Percentiles rank a stretch among this genome's conserved stretches.
These are phyloP conservation scores for Penicillium verhagenii DNA, from an alignment of 495 filamentous ascomycete species.

Conservation along the genomic window DNA sequence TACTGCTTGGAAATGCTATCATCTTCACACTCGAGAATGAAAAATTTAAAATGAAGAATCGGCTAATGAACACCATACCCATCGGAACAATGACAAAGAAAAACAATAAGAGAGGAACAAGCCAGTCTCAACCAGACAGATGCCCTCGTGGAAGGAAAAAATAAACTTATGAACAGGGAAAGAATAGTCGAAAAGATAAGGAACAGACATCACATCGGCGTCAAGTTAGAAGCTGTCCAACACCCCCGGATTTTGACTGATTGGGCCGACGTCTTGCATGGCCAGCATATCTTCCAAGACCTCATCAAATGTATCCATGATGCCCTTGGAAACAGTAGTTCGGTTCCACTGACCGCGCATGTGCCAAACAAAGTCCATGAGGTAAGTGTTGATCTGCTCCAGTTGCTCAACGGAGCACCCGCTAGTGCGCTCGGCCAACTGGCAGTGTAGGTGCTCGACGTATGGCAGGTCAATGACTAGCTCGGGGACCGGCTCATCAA, in stretches of 20 bases:
- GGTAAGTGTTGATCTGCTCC: constrained; percentile 84
- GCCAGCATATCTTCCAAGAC: constrained; percentile 77
- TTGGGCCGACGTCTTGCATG: constrained; percentile 11
- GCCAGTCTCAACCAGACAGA: not conserved
- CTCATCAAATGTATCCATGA: constrained; percentile 71
- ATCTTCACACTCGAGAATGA: not conserved
- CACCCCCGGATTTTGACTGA: not conserved
- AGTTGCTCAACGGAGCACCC: constrained; percentile 90
- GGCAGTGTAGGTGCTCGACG: constrained; percentile 54
- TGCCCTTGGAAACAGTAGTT: constrained; percentile 58
- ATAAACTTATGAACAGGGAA: constrained; percentile 10
- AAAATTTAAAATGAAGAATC: not conserved
- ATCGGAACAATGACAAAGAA: not conserved
- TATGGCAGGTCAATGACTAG: constrained; percentile 58
- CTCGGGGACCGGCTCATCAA: constrained; percentile 40
- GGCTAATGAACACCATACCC: constrained; percentile 11
- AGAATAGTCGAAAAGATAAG: not conserved
- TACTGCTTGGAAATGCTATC: not conserved
- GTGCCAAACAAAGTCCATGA: constrained; percentile 89
- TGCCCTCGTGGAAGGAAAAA: constrained; percentile 4
- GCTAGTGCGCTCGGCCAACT: constrained; percentile 62
- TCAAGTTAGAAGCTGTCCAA: not conserved
- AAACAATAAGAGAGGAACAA: not conserved
- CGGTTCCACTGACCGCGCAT: constrained; percentile 77
- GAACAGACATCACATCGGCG: constrained; percentile 1